Base-by-base conservation (phyloP, 192 early-diverging fungal genomes). In the Umbelopsis vinacea region DNA sequence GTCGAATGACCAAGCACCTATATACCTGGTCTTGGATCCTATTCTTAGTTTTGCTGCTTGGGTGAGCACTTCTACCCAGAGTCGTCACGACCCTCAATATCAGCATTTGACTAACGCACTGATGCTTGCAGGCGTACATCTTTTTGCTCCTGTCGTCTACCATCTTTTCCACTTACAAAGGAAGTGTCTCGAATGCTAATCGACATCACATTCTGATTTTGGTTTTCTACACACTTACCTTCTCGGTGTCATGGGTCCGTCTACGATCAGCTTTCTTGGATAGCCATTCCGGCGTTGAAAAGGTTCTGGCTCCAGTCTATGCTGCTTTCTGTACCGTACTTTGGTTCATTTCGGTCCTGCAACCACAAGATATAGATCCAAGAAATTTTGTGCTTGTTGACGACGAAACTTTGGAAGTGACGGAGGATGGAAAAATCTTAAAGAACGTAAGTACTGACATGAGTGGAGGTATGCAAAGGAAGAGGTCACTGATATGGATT, bases 151-250 rank as follows among this genome's bases (percentile, higher is more conserved):
- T 63, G 3, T 63, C 57, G 12, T 63, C 57, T 3, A 63, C 33
- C 33, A 63, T 63, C 29, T 63, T 63, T n/a, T 63, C 57, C 17
- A 63, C 57, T 29, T 63, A 63, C 57, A 63, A 63, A 37, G 29
- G 15, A 63, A 29, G 57, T 19, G 19, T 19, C 14, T 37, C 29
- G 17, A 63, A 63, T 37, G 57, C 57, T 35, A 63, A 63, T 26
- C 57, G 57, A 63, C 57, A 63, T 17, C 57, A 63, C 15, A 63
- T 63, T 17, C 33, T 63, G 11, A 29, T 63, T 26, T 12, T 63
- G 15, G 0, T 63, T 4, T 63, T 63, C 57, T 63, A 63, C 33
- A 63, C 57, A 2, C 23, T 63, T 33, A 26, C 33, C 17, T 63
- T 63, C 26, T 14, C 33, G 0, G 33, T 26, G 6, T 29, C 57